phyloP scores from a whole-genome alignment of 1,139 yeast genomes.

The Lodderomyces elongisporus region DNA sequence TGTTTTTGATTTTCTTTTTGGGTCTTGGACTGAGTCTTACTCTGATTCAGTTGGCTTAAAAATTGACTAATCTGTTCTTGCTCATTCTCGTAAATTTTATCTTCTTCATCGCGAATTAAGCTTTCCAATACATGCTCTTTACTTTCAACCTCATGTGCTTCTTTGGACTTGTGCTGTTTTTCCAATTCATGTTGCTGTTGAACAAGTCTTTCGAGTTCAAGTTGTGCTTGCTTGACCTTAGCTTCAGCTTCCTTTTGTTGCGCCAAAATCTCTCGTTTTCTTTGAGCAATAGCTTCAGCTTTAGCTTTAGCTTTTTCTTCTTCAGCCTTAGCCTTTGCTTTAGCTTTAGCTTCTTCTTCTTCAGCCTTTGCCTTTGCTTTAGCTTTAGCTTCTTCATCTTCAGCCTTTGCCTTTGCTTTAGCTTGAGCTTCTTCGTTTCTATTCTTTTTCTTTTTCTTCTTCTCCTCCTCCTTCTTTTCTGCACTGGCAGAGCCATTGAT shows the following conservation, averaged over 20 bases:
- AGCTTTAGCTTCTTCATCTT: too few relatives aligned
- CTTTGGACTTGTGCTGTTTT: constrained; percentile 4
- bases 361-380: constrained; percentile 7
- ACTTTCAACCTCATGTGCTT: too few relatives aligned
- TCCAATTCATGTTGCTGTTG: constrained; percentile 17
- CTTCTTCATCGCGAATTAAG: neutral
- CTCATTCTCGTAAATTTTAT: neutral
- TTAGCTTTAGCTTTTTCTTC: constrained; percentile 5
- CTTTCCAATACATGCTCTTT: too few relatives aligned
- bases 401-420: constrained; percentile 1
- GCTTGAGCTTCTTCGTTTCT: neutral
- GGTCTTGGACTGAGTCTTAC: neutral
- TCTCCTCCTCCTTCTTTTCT: constrained; percentile 2
- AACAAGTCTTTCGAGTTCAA: constrained; percentile 7
- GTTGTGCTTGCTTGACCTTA: constrained; percentile 5
- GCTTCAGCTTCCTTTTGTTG: constrained; percentile 15
- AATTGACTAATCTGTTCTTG: neutral
- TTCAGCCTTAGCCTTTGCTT: constrained; percentile 5
- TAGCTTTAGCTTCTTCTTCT: constrained; percentile 1
- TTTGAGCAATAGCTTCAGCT: constrained; percentile 11
- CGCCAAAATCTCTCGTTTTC: constrained; percentile 10
- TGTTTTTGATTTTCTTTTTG: constrained; percentile 5
- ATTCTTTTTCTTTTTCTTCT: constrained; percentile 1
- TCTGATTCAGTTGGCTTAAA: neutral
- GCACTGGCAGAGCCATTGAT: neutral